phyloP scores from a whole-genome alignment of 441 rosid species.

The Manihot esculenta region DNA sequence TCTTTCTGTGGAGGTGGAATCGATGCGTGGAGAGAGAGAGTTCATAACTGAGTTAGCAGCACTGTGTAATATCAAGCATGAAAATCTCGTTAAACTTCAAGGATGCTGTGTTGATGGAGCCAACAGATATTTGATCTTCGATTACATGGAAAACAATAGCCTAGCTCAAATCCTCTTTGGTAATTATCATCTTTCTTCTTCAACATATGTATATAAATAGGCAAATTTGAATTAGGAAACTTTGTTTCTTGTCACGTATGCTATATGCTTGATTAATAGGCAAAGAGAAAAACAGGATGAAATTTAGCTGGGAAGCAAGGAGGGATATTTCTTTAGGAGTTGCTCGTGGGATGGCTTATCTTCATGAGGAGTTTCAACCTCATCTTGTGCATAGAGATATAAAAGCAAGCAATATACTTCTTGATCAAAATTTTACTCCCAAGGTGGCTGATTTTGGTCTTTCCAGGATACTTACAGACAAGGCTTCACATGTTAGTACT shows the following conservation, averaged over 20 bases:
- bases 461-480: conserved; percentile 38
- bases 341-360: conserved; percentile 52
- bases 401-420: conserved; percentile 55
- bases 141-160: conserved; percentile 63
- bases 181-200: conserved; percentile 13
- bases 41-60: conserved; percentile 58
- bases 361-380: conserved; percentile 53
- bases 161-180: conserved; percentile 47
- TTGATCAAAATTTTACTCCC: conserved; percentile 44
- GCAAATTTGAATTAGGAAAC: background rate
- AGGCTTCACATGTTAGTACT: conserved; percentile 49
- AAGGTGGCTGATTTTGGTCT: conserved; percentile 67
- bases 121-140: conserved; percentile 50
- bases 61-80: conserved; percentile 49
- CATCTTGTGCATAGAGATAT: conserved; percentile 59
- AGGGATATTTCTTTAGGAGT: conserved; percentile 43
- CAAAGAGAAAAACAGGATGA: conserved; percentile 41
- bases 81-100: conserved; percentile 50
- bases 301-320: conserved; percentile 48
- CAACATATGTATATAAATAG: background rate
- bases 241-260: background rate
- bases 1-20: conserved; percentile 50
- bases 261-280: conserved; percentile 32
- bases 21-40: conserved; percentile 65
- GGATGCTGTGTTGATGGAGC: conserved; percentile 65